Evolutionary conservation across 257 asterid species (phyloP).

Genomic region (Pogostemon cablin): DNA sequence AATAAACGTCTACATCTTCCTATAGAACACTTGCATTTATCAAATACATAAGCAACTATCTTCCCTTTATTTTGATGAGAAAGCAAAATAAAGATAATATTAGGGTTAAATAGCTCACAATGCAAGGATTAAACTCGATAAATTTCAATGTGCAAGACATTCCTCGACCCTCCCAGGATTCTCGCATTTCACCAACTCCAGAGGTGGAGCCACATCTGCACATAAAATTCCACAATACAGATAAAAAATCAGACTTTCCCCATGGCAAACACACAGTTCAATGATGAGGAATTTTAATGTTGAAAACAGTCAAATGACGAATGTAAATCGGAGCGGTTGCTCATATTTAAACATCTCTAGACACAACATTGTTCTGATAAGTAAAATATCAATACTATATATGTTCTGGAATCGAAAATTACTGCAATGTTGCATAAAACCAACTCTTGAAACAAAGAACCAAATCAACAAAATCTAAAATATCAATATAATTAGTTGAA

Average conservation of each 20-base stretch:
- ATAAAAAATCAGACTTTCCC: neutral
- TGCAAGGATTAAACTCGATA: conserved; percentile 84
- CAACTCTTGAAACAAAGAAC: too few species aligned
- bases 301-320: too few species aligned
- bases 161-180: conserved; percentile 93
- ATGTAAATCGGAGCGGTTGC: too few species aligned
- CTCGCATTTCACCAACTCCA: conserved; percentile 74
- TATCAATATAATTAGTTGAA: too few species aligned
- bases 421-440: too few species aligned
- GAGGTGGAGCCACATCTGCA: conserved; percentile 70
- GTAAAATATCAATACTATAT: too few species aligned
- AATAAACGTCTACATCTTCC: conserved; percentile 68
- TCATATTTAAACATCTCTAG: too few species aligned
- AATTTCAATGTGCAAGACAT: conserved; percentile 87
- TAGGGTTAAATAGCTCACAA: conserved; percentile 53
- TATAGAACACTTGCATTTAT: conserved; percentile 43
- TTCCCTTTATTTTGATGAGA: neutral
- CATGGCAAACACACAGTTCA: neutral
- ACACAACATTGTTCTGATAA: too few species aligned
- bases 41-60: conserved; percentile 10
- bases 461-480: too few species aligned
- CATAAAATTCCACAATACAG: conserved; percentile 14
- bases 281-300: too few species aligned
- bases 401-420: too few species aligned
- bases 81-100: conserved; percentile 19